These are phyloP conservation scores for Rutstroemia sydowiana DNA, from an alignment of 2,329 filamentous ascomycete genomes.

Conservation along the genomic window DNA sequence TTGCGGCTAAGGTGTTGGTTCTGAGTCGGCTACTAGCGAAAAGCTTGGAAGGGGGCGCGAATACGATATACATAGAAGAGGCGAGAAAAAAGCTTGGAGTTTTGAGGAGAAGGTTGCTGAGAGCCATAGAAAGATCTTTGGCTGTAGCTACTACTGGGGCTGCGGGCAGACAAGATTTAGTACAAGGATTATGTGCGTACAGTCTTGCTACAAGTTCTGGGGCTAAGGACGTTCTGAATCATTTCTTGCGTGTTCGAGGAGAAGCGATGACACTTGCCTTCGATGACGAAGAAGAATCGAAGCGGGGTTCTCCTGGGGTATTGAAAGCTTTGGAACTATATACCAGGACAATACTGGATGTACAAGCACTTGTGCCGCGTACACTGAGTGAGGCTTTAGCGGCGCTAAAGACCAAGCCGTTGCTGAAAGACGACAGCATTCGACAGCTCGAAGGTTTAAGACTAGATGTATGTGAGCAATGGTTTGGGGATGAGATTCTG, in stretches of 20 bases:
- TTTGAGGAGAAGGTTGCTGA: constrained; percentile 56
- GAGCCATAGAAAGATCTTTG: constrained; percentile 62
- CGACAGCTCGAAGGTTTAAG: constrained; percentile 61
- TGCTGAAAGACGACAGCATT: constrained; percentile 66
- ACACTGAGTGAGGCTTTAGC: constrained; percentile 63
- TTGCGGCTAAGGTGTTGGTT: constrained; percentile 66
- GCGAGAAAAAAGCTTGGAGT: constrained; percentile 56
- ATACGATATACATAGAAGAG: constrained; percentile 42
- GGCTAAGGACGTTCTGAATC: constrained; percentile 66
- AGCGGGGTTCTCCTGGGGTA: constrained; percentile 39
- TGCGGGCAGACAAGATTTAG: constrained; percentile 43
- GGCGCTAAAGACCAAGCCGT: constrained; percentile 58
- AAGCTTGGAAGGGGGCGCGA: constrained; percentile 50
- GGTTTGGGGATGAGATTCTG: constrained; percentile 75
- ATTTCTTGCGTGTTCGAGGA: constrained; percentile 69
- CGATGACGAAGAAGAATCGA: constrained; percentile 39
- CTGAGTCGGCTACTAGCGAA: constrained; percentile 70
- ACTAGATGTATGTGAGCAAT: constrained; percentile 68
- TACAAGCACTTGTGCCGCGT: constrained; percentile 67
- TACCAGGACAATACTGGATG: constrained; percentile 67
- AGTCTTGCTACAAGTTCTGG: constrained; percentile 76
- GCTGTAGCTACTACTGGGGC: constrained; percentile 46
- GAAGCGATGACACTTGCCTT: constrained; percentile 60
- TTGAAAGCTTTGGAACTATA: constrained; percentile 64
- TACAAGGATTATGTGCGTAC: constrained; percentile 73